phyloP scores from a whole-genome alignment of 345 rosid genomes.

The Lepidium didymum region DNA sequence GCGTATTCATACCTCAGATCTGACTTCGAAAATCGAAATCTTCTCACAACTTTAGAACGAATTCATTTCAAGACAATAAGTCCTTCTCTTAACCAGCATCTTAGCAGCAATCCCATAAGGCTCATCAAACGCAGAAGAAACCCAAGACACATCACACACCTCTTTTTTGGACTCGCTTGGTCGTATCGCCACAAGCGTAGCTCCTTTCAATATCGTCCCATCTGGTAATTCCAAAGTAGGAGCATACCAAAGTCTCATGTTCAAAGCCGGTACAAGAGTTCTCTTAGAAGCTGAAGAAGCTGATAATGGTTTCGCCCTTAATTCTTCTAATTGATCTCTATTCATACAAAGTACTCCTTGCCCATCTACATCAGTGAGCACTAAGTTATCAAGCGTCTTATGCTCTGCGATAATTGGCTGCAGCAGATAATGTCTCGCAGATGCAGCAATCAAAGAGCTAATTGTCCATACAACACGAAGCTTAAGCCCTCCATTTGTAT shows the following conservation, averaged over 20 bases:
- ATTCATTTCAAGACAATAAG: conserved; percentile 98
- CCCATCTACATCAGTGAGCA: conserved; percentile 74
- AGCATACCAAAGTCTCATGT: conserved; percentile 97
- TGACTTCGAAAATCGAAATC: background rate
- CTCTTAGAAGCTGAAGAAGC: conserved; percentile 95
- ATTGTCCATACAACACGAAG: conserved; percentile 96
- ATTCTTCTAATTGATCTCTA: conserved; percentile 81
- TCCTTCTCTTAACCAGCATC: conserved; percentile 87
- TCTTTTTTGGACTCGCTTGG: conserved; percentile 78
- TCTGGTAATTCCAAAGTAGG: conserved; percentile 74
- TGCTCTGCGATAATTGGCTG: conserved; percentile 93
- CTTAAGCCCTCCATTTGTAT: conserved; percentile 89
- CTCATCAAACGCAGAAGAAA: conserved; percentile 76
- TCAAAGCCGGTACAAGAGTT: conserved; percentile 87
- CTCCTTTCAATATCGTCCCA: conserved; percentile 78
- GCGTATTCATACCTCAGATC: conserved; percentile 13
- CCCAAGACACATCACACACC: conserved; percentile 69
- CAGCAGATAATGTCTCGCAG: conserved; percentile 81
- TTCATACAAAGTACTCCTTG: conserved; percentile 92
- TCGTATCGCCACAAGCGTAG: conserved; percentile 85
- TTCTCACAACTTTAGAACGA: conserved; percentile 47
- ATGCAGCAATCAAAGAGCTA: conserved; percentile 92
- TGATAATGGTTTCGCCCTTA: conserved; percentile 83
- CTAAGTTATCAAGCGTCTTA: conserved; percentile 71
- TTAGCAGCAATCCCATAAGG: conserved; percentile 78